Conservation (phyloP, 2,329 filamentous ascomycete species). For the Dothidotthia symphoricarpi region DNA sequence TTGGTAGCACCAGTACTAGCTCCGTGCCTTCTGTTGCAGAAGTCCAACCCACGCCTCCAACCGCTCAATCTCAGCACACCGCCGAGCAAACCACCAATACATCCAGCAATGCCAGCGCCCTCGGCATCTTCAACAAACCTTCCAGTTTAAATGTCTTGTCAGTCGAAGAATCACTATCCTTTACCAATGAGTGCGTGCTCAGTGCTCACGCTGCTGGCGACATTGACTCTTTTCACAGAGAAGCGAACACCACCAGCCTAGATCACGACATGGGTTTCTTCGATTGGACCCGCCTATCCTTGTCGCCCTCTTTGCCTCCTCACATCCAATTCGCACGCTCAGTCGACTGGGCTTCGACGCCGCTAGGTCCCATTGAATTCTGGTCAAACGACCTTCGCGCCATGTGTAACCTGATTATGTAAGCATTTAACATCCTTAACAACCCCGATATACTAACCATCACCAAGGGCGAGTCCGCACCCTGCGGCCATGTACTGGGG, state of each 20-base stretch:
- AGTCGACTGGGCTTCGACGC: conserved; percentile 70
- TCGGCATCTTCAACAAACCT: conserved; percentile 7
- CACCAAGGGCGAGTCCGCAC: conserved; percentile 38
- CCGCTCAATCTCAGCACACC: conserved; percentile 7
- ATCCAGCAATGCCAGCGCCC: conserved; percentile 2
- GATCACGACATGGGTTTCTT: conserved; percentile 57
- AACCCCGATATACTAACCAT: conserved; percentile 4
- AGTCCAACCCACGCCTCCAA: conserved; percentile 13
- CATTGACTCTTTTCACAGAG: conserved; percentile 42
- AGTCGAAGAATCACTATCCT: conserved; percentile 27
- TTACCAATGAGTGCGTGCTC: conserved; percentile 44
- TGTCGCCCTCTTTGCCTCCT: conserved; percentile 61
- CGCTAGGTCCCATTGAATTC: conserved; percentile 70
- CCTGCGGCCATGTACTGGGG: conserved; percentile 81
- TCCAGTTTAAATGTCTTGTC: conserved; percentile 20
- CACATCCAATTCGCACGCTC: conserved; percentile 73
- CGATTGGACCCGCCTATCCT: conserved; percentile 75
- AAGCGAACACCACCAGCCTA: conserved; percentile 13
- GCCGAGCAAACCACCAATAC: conserved; percentile 2
- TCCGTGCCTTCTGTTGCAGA: conserved; percentile 13
- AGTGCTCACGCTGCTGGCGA: conserved; percentile 41
- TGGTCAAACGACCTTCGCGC: conserved; percentile 71
- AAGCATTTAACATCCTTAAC: conserved; percentile 5
- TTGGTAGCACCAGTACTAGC: conserved; percentile 28
- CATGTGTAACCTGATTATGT: conserved; percentile 80